Percentiles rank a stretch among this genome's conserved stretches.
phyloP scores from a whole-genome alignment of 164 flowering plant species.

The Nymphaea colorata region DNA sequence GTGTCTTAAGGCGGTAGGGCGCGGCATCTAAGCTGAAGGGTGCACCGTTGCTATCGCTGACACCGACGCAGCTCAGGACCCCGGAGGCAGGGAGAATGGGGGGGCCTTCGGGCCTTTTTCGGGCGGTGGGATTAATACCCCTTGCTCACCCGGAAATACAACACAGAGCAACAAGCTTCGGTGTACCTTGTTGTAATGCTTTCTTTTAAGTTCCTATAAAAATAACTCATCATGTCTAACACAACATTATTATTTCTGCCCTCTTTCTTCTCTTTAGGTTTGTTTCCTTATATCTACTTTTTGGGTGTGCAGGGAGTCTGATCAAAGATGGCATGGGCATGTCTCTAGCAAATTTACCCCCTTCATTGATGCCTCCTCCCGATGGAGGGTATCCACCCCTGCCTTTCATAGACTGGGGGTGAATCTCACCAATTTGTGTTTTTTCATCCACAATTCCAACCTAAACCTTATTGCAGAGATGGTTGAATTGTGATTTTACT shows the following conservation, averaged over 20 bases:
- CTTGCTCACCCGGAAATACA: too few species aligned
- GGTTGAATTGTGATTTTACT: not conserved
- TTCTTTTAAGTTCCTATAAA: too few species aligned
- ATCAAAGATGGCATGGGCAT: slow-evolving; percentile 30
- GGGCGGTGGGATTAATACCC: too few species aligned
- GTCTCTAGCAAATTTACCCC: slow-evolving; percentile 70
- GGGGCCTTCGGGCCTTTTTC: too few species aligned
- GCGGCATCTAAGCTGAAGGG: too few species aligned
- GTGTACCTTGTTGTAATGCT: too few species aligned
- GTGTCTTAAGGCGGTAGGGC: too few species aligned
- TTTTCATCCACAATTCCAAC: not conserved
- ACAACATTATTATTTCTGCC: not conserved
- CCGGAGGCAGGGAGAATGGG: too few species aligned
- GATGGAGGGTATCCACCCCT: slow-evolving; percentile 76
- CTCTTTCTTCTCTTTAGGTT: not conserved
- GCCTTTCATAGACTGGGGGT: slow-evolving; percentile 88
- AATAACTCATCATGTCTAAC: not conserved
- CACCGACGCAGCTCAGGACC: too few species aligned
- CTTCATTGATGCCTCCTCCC: slow-evolving; percentile 81
- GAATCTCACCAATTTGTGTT: slow-evolving; percentile 2
- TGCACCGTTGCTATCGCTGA: too few species aligned
- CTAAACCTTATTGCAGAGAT: not conserved
- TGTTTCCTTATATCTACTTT: not conserved
- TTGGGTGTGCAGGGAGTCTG: slow-evolving; percentile 26
- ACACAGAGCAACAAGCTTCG: too few species aligned